These are phyloP conservation scores for Penicillium canescens DNA, from an alignment of 495 filamentous ascomycete genomes.

Conservation along the genomic window DNA sequence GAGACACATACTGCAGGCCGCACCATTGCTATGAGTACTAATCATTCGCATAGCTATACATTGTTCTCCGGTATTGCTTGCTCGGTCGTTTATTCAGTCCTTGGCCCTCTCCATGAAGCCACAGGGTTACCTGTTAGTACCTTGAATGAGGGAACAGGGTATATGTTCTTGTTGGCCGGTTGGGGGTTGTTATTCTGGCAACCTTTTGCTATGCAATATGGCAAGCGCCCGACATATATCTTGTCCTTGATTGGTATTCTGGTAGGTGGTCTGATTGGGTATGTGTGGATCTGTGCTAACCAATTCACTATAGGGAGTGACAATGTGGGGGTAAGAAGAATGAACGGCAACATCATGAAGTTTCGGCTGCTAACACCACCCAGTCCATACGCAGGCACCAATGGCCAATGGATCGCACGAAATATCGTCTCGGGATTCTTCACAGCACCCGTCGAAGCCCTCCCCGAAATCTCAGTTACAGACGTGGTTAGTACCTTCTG, in stretches of 20 bases:
- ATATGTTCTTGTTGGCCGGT: slow-evolving; percentile 62
- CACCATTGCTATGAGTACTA: background rate
- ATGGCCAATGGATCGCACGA: slow-evolving; percentile 65
- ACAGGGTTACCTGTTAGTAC: slow-evolving; percentile 54
- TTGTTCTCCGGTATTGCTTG: slow-evolving; percentile 59
- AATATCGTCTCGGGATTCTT: slow-evolving; percentile 65
- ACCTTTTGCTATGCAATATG: slow-evolving; percentile 65
- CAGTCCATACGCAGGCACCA: slow-evolving; percentile 43
- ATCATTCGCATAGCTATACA: slow-evolving; percentile 46
- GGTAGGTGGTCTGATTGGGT: slow-evolving; percentile 23
- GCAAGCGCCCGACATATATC: slow-evolving; percentile 65
- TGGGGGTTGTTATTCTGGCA: slow-evolving; percentile 72
- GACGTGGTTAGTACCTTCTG: slow-evolving; percentile 47
- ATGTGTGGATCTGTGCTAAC: background rate
- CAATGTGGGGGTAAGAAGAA: slow-evolving; percentile 42
- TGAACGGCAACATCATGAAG: background rate
- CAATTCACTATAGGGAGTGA: slow-evolving; percentile 23
- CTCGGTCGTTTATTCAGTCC: slow-evolving; percentile 62
- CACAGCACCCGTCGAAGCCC: slow-evolving; percentile 62
- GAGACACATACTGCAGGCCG: too few relatives aligned
- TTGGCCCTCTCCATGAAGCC: slow-evolving; percentile 56
- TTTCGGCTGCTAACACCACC: background rate
- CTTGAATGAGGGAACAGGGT: slow-evolving; percentile 62
- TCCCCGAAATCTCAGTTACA: slow-evolving; percentile 61
- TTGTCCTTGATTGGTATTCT: slow-evolving; percentile 56